Evolutionary conservation across 306 rosid genomes (phyloP), one percentile per base, ranked within the genome.

Genomic region (barrel medic (Medicago truncatula)): DNA sequence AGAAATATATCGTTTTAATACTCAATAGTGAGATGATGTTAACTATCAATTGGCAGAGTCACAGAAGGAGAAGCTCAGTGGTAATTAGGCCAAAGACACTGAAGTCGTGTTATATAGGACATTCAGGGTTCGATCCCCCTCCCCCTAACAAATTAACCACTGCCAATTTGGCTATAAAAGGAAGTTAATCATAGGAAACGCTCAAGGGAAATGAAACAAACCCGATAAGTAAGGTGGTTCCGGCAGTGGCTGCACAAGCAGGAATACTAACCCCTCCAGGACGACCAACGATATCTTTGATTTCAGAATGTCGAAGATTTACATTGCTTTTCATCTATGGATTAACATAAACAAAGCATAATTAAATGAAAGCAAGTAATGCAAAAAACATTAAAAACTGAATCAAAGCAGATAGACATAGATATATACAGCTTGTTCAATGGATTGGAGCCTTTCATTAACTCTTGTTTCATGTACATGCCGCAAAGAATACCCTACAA

Each of bases 221-320:
- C 99, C 99, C 99, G 12, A 96, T 60, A 41, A 96, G 31, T 18
- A 92, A 89, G 77, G 97, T 58, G 46, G 97, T 96, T 84, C 93
- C 99, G 2, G 98, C 99, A 64, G 98, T 96, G 67, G 99, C 99
- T 20, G 81, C 58, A 82, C 93, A 90, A 11, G 92, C 81, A 66
- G 96, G 88, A 77, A 86, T 17, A 66, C 87, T 90, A 75, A 74
- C 15, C 67, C 81, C 81, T 73, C 93, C 82, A 61, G 92, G 84
- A 0, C 84, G 66, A 65, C 70, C 82, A 77, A 92, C 89, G 53
- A 89, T 87, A 73, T 90, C 85, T 76, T 65, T 78, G 65, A 92
- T 78, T 77, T 89, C 93, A 2, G 92, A 82, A 59, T 85, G 88
- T 53, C 83, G 93, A 9, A 86, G 84, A 72, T 84, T 68, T 14